Percentiles rank a stretch among this genome's conserved stretches.
phyloP scores from a whole-genome alignment of 2,329 filamentous ascomycete species.

The Ophiostoma populinum region DNA sequence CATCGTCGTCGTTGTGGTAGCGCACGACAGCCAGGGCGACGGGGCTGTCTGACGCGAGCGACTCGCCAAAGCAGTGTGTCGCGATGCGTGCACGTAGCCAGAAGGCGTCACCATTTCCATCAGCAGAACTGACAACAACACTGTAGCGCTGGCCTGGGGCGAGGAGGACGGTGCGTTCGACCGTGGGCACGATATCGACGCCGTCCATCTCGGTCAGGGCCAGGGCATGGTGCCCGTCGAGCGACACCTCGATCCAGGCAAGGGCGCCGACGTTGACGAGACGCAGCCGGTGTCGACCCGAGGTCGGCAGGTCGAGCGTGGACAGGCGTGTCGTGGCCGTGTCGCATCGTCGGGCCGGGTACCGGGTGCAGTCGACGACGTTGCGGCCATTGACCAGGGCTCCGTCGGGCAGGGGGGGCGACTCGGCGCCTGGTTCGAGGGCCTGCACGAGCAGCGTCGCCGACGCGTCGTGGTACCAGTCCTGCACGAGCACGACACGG shows the following conservation, averaged over 20 bases:
- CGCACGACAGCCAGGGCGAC: slow-evolving; percentile 32
- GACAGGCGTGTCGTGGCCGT: slow-evolving; percentile 21
- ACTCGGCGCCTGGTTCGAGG: slow-evolving; percentile 40
- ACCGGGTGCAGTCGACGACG: slow-evolving; percentile 21
- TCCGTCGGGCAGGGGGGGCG: slow-evolving; percentile 44
- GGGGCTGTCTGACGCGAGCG: slow-evolving; percentile 23
- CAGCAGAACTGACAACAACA: too few species aligned
- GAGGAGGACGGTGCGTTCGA: slow-evolving; percentile 44
- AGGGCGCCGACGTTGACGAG: slow-evolving; percentile 56
- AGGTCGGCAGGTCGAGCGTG: slow-evolving; percentile 29
- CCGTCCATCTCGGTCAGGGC: slow-evolving; percentile 54
- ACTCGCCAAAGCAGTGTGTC: slow-evolving; percentile 39
- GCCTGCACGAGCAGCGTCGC: slow-evolving; percentile 30
- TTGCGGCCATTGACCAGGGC: slow-evolving; percentile 52
- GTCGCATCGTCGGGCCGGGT: slow-evolving; percentile 26
- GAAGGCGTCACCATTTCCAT: too few species aligned
- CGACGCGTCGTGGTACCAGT: slow-evolving; percentile 49
- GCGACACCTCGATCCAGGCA: slow-evolving; percentile 52
- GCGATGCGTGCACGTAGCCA: slow-evolving; percentile 49
- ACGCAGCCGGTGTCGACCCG: slow-evolving; percentile 45
- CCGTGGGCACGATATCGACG: slow-evolving; percentile 41
- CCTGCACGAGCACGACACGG: slow-evolving; percentile 45
- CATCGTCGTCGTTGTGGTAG: slow-evolving; percentile 18
- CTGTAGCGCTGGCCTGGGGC: slow-evolving; percentile 57
- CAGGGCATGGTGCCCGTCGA: slow-evolving; percentile 42